Evolutionary conservation across 441 rosid genomes (phyloP), one percentile per base, ranked within the genome.

Genomic region (Breynia disticha): DNA sequence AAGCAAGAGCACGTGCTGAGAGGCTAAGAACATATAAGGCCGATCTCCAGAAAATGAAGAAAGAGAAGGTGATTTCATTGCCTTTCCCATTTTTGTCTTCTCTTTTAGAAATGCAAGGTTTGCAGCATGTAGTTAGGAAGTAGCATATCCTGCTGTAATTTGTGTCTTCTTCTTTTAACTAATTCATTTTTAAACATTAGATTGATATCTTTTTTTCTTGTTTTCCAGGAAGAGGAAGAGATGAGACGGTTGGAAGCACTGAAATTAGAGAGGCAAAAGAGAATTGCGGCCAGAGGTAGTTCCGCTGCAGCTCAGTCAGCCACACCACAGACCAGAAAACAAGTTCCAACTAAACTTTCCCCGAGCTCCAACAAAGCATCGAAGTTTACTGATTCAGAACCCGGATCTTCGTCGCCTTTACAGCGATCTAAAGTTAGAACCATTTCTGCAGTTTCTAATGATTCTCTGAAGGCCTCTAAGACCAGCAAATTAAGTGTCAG

Each of bases 1-100:
- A 89, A 77, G 97, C 99, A 55, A 79, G 56, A 69, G 96, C 83
- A 16, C 96, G 97, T 19, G 99, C 99, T 57, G 97, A 93, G 67
- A 83, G 70, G 71, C 84, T 93, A 54, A 86, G 97, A 69, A 73
- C 65, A 50, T 89, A 71, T 63, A 93, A 93, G 75, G 93, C 95
- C 68, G 97, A 89, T 65, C 87, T 91, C 56, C 88, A 79, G 85
- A 89, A 89, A 78, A 56, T 89, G 75, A 93, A 86, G 78, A 89
- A 86, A 71, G 93, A 89, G 66, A 86, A 83, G 91, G 97, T 84
- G 63, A 50, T 53, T 56, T 57, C n/a, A 47, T 37, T 44, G 28
- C 41, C 35, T 61, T 50, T 15, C 28, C 7, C 11, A 28, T 43
- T 11, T 4, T 2, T 28, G 35, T 28, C 35, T 28, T 5, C 8